These are phyloP conservation scores for Backusella psychrophila DNA, from an alignment of 192 early-diverging fungal genomes.

Conservation along the genomic window DNA sequence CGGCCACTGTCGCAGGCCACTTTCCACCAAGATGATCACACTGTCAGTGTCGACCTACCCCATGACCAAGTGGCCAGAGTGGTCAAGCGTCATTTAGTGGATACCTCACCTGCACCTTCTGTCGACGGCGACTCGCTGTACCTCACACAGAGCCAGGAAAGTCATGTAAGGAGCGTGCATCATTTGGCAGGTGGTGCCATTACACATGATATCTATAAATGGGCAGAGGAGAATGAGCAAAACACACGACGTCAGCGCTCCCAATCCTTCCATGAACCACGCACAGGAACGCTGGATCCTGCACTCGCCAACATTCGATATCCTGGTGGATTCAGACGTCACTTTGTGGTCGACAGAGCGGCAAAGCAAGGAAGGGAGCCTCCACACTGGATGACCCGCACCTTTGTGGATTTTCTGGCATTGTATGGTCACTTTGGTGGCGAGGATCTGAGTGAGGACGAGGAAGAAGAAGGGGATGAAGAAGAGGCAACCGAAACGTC, in stretches of 20 bases:
- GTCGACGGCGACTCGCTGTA: not conserved
- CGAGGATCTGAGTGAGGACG: constrained; percentile 83
- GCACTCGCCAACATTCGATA: constrained; percentile 49
- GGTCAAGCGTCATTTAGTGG: constrained; percentile 31
- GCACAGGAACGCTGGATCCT: constrained; percentile 39
- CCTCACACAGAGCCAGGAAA: not conserved
- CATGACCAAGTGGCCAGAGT: constrained; percentile 34
- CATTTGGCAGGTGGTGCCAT: constrained; percentile 72
- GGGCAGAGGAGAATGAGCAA: constrained; percentile 69
- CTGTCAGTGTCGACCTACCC: constrained; percentile 25
- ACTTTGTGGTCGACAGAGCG: constrained; percentile 79
- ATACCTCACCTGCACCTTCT: constrained; percentile 20
- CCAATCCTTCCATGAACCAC: constrained; percentile 52
- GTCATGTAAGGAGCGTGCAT: constrained; percentile 20
- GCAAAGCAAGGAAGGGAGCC: constrained; percentile 62
- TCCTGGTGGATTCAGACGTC: constrained; percentile 88
- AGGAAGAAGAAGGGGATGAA: constrained; percentile 46
- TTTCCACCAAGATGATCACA: constrained; percentile 24
- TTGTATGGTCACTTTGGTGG: constrained; percentile 95
- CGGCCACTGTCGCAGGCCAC: constrained; percentile 12
- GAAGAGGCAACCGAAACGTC: constrained; percentile 21
- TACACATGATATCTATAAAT: constrained; percentile 89
- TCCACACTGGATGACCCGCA: constrained; percentile 80
- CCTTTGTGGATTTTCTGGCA: constrained; percentile 93
- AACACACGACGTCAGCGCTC: constrained; percentile 38